These are phyloP conservation scores for Daedaleopsis sinensis DNA, from an alignment of 768 basidiomycete genomes.

Conservation along the genomic window DNA sequence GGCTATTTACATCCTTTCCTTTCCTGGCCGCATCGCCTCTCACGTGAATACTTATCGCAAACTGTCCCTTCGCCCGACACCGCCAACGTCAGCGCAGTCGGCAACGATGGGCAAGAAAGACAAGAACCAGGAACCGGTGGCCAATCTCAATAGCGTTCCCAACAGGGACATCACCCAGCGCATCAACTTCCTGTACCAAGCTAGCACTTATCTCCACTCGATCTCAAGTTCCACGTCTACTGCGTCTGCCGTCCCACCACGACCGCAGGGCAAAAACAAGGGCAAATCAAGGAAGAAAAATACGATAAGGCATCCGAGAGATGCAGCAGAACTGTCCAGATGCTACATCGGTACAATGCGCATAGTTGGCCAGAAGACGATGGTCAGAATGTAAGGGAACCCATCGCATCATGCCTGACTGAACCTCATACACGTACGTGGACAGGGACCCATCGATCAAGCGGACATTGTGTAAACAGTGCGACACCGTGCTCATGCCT, in stretches of 20 bases:
- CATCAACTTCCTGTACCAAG: conserved; percentile 86
- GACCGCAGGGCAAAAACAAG: background rate
- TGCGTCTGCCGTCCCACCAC: conserved; percentile 16
- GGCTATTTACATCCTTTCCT: conserved; percentile 21
- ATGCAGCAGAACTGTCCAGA: conserved; percentile 58
- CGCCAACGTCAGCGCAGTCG: background rate
- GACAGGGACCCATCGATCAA: conserved; percentile 82
- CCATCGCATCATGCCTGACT: background rate
- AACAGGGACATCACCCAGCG: conserved; percentile 83
- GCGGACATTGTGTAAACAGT: conserved; percentile 74
- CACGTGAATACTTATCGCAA: conserved; percentile 4
- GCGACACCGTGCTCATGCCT: conserved; percentile 64
- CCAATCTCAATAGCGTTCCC: conserved; percentile 54
- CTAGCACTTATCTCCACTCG: conserved; percentile 62
- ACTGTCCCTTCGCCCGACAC: background rate
- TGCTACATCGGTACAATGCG: conserved; percentile 69
- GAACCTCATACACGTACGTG: background rate
- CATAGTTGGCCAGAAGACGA: conserved; percentile 72
- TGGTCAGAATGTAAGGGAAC: conserved; percentile 67
- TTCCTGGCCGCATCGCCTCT: conserved; percentile 2
- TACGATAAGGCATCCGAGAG: conserved; percentile 34
- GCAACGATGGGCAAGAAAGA: conserved; percentile 67
- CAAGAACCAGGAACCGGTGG: conserved; percentile 52
- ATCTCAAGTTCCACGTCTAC: conserved; percentile 35
- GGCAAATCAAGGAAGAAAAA: conserved; percentile 25